These are phyloP conservation scores for Penicillium pulvis DNA, from an alignment of 495 filamentous ascomycete genomes.

Conservation along the genomic window DNA sequence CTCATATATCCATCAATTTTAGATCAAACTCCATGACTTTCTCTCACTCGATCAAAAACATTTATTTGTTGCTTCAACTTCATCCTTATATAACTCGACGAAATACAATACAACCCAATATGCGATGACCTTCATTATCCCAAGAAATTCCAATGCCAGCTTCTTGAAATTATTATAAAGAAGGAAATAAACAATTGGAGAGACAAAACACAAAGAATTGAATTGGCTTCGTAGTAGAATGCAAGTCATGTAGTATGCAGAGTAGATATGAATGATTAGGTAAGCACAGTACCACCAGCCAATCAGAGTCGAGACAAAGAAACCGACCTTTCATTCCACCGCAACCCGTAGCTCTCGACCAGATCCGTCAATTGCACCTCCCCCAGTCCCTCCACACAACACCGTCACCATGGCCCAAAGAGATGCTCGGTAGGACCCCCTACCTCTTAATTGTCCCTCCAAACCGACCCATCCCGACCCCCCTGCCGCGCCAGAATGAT, in stretches of 20 bases:
- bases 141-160: no score
- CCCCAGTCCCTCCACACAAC: slow-evolving; percentile 11
- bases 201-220: no score
- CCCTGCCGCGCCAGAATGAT: slow-evolving; percentile 10
- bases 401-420: slow-evolving; percentile 51
- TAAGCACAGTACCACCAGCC: slow-evolving; percentile 19
- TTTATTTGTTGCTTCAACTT: no score
- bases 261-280: slow-evolving; percentile 12
- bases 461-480: neutral
- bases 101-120: no score
- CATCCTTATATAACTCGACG: no score
- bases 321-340: slow-evolving; percentile 35
- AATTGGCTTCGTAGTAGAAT: no score
- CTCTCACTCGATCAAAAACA: neutral
- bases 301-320: slow-evolving; percentile 38
- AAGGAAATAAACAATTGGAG: no score
- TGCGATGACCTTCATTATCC: no score
- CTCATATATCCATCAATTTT: no score
- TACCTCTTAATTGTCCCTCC: neutral
- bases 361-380: slow-evolving; percentile 27
- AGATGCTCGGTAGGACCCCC: slow-evolving; percentile 46
- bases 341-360: slow-evolving; percentile 33
- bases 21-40: no score
- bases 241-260: no score
- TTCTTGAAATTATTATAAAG: no score